Conservation (phyloP, 768 basidiomycete species). For the Brasilioporus rufonigricans region DNA sequence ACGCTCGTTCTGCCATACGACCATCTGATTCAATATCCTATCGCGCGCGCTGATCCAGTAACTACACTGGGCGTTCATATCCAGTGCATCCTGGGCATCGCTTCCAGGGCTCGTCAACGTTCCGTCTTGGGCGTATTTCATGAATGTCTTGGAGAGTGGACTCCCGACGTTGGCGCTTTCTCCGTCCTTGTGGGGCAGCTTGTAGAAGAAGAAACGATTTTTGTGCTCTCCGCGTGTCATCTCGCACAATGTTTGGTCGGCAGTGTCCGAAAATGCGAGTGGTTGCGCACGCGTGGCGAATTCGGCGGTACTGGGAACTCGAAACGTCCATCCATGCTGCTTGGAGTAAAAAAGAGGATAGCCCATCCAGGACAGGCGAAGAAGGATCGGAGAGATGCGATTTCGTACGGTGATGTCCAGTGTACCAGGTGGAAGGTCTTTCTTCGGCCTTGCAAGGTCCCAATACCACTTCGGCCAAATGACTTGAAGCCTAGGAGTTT, state of each 20-base stretch:
- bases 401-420: constrained; percentile 86
- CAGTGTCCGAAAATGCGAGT: constrained; percentile 59
- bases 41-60: constrained; percentile 98
- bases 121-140: constrained; percentile 85
- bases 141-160: constrained; percentile 85
- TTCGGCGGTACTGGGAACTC: constrained; percentile 53
- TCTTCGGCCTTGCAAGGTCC: constrained; percentile 79
- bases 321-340: constrained; percentile 90
- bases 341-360: constrained; percentile 82
- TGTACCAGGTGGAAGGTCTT: constrained; percentile 61
- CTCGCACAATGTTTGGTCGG: constrained; percentile 58
- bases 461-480: constrained; percentile 98
- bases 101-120: constrained; percentile 79
- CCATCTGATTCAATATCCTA: constrained; percentile 89
- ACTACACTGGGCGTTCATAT: constrained; percentile 91
- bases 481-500: constrained; percentile 41
- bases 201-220: constrained; percentile 71
- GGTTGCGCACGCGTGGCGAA: constrained; percentile 46
- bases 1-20: constrained; percentile 69
- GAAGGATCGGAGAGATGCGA: constrained; percentile 77
- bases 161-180: constrained; percentile 94
- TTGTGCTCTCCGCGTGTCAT: constrained; percentile 36
- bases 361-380: constrained; percentile 84
- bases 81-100: constrained; percentile 80
- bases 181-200: constrained; percentile 92